Base-by-base conservation (phyloP, 306 rosid species). In the Pueraria montana region DNA sequence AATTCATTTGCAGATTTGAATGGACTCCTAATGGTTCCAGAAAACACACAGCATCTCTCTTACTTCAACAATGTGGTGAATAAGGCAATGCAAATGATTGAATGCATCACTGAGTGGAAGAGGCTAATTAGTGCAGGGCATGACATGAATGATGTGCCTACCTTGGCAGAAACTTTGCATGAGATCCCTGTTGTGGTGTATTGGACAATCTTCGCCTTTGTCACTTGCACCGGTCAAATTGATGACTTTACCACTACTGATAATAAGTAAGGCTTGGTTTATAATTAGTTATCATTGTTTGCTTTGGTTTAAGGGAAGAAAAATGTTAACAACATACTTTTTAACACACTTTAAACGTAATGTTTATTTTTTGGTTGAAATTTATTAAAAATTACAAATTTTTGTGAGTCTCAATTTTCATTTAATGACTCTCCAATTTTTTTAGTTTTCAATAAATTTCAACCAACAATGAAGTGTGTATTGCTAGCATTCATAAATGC, bases 41-140 rank as follows among this genome's bases (percentile, higher is more conserved):
- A 73, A 4, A 50, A 52, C 63, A 45, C 61, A 5, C 46, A 79
- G 27, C 17, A 69, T 6, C 58, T 56, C 12, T 8, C 11, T 20
- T 27, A 79, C 21, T 78, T 72, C 40, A 63, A 27, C 63, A 38
- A 4, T 46, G 6, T 84, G 10, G 80, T 84, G 32, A 64, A 53
- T 38, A 84, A 40, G 32, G 80, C 24, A 4, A 18, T 88, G 80
- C 87, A 82, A 16, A 80, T 89, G 63, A 82, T 89, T 10, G 84
- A 76, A 24, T 82, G 89, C 72, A 75, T 92, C 62, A 72, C 76
- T 64, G 81, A 87, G 86, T 73, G 89, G 77, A 82, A 85, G 64
- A 77, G 69, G 77, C 82, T 89, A 16, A 30, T 23, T 0, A 72
- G 48, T 21, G 45, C 34, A 52, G 80, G 84, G 1, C 12, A 79